phyloP scores from a whole-genome alignment of 257 asterid genomes.

The Datura wrightii region DNA sequence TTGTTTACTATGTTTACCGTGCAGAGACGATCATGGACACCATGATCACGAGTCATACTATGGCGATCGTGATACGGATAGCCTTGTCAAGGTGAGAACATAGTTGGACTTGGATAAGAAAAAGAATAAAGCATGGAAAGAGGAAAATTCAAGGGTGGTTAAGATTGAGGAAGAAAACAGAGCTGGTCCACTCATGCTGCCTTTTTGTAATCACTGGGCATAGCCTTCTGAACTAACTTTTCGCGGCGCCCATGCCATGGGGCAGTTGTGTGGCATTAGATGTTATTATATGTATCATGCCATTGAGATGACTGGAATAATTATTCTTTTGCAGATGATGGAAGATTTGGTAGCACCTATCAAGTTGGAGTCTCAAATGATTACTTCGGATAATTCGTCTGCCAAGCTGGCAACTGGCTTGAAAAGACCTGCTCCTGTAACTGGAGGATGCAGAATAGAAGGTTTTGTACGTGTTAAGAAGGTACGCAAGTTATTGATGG shows the following conservation, averaged over 20 bases:
- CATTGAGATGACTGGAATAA: slow-evolving; percentile 24
- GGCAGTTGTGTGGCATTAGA: slow-evolving; percentile 5
- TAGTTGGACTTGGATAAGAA: slow-evolving; percentile 26
- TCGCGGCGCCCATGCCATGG: not conserved
- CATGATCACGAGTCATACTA: slow-evolving; percentile 96
- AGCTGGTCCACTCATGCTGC: not conserved
- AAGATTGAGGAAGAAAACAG: not conserved
- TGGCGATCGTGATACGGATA: slow-evolving; percentile 95
- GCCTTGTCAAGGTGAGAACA: slow-evolving; percentile 77
- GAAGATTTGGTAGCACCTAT: slow-evolving; percentile 82
- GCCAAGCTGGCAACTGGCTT: slow-evolving; percentile 46
- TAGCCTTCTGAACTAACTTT: not conserved
- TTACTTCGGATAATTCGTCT: slow-evolving; percentile 51
- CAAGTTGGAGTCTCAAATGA: slow-evolving; percentile 59
- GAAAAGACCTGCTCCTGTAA: slow-evolving; percentile 85
- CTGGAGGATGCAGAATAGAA: slow-evolving; percentile 97
- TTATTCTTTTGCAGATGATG: slow-evolving; percentile 68
- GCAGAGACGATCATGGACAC: slow-evolving; percentile 88
- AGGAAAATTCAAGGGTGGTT: slow-evolving; percentile 14
- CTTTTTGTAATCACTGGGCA: not conserved
- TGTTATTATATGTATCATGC: not conserved
- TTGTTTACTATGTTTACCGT: slow-evolving; percentile 29
- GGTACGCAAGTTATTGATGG: slow-evolving; percentile 49
- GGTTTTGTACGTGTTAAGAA: slow-evolving; percentile 96
- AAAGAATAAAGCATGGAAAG: slow-evolving; percentile 29